Percentiles rank a stretch among this genome's conserved stretches.
These are phyloP conservation scores for Exophiala sideris DNA, from an alignment of 2,329 filamentous ascomycete genomes.

Conservation along the genomic window DNA sequence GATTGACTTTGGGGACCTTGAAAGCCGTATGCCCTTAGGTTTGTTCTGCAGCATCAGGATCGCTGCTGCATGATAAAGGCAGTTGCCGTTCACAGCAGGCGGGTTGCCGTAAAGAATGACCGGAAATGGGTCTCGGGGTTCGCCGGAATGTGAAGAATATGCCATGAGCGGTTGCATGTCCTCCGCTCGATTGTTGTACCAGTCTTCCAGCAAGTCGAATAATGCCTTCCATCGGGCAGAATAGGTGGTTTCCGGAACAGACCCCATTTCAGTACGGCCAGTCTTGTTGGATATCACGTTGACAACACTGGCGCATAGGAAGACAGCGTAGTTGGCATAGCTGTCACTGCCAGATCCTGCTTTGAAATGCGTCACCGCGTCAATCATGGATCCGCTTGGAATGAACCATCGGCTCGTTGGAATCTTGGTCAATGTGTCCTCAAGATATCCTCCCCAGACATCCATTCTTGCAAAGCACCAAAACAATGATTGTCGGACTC, in stretches of 20 bases:
- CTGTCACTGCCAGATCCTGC: constrained; percentile 45
- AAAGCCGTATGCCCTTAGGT: no score
- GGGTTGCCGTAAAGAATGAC: constrained; percentile 53
- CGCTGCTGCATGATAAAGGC: constrained; percentile 56
- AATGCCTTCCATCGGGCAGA: constrained; percentile 44
- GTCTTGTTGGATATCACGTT: constrained; percentile 52
- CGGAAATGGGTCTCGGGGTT: constrained; percentile 42
- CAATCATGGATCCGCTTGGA: constrained; percentile 22
- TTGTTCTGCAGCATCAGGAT: constrained; percentile 49
- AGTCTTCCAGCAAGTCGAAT: constrained; percentile 51
- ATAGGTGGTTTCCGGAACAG: constrained; percentile 40
- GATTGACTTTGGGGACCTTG: no score
- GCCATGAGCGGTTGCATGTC: constrained; percentile 47
- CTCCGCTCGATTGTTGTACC: constrained; percentile 46
- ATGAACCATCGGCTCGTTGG: constrained; percentile 51
- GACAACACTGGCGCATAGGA: constrained; percentile 52
- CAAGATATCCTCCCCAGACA: constrained; percentile 55
- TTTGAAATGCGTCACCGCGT: constrained; percentile 32
- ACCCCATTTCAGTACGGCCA: constrained; percentile 46
- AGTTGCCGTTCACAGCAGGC: constrained; percentile 56
- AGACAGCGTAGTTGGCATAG: constrained; percentile 60
- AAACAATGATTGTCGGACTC: constrained; percentile 53
- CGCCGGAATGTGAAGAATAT: not conserved
- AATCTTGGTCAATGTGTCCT: constrained; percentile 48
- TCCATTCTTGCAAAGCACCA: constrained; percentile 61